A percentile compares a stretch with the other conserved stretches of the same genome.
phyloP scores from a whole-genome alignment of 306 rosid species.

The Cercis canadensis region DNA sequence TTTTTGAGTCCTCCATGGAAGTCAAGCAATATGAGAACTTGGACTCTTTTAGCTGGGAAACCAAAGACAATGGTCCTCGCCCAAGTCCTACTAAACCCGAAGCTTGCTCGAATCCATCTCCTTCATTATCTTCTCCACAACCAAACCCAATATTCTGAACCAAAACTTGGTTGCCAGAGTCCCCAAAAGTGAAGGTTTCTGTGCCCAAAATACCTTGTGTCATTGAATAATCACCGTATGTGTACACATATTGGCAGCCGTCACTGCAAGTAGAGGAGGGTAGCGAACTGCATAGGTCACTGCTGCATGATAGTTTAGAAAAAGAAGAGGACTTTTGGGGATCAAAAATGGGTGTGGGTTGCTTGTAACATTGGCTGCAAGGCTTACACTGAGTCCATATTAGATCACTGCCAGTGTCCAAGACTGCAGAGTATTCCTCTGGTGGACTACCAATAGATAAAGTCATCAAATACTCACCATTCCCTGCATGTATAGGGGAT shows the following conservation, averaged over 20 bases:
- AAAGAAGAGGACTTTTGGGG: conserved; percentile 69
- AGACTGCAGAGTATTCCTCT: conserved; percentile 57
- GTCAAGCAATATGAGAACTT: conserved; percentile 82
- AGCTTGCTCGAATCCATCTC: conserved; percentile 79
- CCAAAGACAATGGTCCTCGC: conserved; percentile 79
- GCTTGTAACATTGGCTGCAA: conserved; percentile 67
- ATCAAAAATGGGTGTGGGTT: conserved; percentile 74
- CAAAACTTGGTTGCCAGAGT: conserved; percentile 25
- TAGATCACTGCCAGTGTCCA: conserved; percentile 93
- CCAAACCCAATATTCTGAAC: conserved; percentile 71
- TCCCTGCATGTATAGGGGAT: conserved; percentile 62
- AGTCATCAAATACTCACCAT: conserved; percentile 76
- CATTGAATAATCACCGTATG: conserved; percentile 78
- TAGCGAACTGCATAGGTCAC: conserved; percentile 55
- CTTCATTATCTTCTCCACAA: conserved; percentile 81
- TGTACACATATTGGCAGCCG: conserved; percentile 66
- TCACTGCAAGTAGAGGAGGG: conserved; percentile 62
- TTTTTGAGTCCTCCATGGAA: conserved; percentile 57
- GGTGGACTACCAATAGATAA: conserved; percentile 81
- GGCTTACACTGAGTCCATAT: conserved; percentile 94
- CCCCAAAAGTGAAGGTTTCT: conserved; percentile 78
- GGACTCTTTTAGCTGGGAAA: conserved; percentile 75
- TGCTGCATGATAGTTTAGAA: conserved; percentile 56
- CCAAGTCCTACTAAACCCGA: conserved; percentile 85
- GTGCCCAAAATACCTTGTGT: conserved; percentile 72